Conservation (phyloP, 2,329 filamentous ascomycete species). For the Calonectria ilicicola region DNA sequence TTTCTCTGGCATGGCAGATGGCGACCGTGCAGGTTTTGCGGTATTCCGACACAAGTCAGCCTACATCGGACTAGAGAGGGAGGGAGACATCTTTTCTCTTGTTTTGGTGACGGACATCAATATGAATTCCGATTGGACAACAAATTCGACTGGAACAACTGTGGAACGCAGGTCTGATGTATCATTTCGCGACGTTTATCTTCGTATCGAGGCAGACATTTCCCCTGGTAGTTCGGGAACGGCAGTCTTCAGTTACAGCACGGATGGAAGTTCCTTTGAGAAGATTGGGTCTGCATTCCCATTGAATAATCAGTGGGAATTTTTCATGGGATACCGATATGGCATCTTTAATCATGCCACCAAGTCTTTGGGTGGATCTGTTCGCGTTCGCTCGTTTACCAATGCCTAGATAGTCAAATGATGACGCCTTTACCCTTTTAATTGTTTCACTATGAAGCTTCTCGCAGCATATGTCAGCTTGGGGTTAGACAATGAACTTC, state of each 20-base stretch:
- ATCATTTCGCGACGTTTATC: not conserved
- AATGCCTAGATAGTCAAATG: not conserved
- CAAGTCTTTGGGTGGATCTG: not conserved
- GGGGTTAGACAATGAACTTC: too few relatives aligned
- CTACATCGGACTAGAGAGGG: constrained; percentile 60
- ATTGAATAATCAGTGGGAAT: not conserved
- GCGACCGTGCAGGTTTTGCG: constrained; percentile 64
- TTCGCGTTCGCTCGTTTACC: not conserved
- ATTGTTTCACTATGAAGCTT: too few relatives aligned
- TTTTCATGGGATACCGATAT: constrained; percentile 10
- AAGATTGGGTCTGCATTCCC: not conserved
- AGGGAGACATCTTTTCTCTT: not conserved
- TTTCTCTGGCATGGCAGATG: constrained; percentile 59
- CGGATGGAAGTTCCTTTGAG: not conserved
- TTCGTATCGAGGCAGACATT: not conserved
- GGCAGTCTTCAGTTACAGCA: not conserved
- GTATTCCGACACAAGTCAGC: constrained; percentile 65
- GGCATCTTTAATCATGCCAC: constrained; percentile 11
- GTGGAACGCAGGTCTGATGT: not conserved
- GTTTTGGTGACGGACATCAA: not conserved
- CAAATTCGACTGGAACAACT: not conserved
- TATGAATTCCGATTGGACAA: not conserved
- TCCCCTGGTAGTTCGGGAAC: not conserved
- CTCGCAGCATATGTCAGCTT: too few relatives aligned
- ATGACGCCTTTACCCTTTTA: not conserved